These are phyloP conservation scores for Afroboletus lepidellus DNA, from an alignment of 1,284 basidiomycete species.

Conservation along the genomic window DNA sequence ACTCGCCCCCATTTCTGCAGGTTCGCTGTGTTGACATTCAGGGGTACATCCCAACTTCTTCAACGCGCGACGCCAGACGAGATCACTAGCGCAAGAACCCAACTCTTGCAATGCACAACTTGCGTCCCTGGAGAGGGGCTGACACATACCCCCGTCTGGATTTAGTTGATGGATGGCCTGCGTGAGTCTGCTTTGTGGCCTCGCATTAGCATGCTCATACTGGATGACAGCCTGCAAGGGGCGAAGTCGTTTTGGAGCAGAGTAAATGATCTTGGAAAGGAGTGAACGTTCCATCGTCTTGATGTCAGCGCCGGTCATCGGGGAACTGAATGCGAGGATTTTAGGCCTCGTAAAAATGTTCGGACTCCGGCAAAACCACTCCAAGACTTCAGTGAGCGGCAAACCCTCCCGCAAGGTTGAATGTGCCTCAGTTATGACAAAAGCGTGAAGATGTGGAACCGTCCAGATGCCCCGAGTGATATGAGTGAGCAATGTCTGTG, in stretches of 20 bases:
- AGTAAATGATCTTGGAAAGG: constrained; percentile 35
- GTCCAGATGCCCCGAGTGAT: constrained; percentile 33
- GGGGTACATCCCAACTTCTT: constrained; percentile 33
- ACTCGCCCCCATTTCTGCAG: constrained; percentile 20
- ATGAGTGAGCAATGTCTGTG: constrained; percentile 33
- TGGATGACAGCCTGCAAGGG: constrained; percentile 38
- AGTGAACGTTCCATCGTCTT: constrained; percentile 41
- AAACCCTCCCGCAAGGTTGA: constrained; percentile 22
- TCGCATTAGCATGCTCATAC: constrained; percentile 33
- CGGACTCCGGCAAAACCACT: constrained; percentile 43
- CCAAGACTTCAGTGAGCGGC: constrained; percentile 44
- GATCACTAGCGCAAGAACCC: constrained; percentile 61
- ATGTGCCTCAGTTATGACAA: constrained; percentile 43
- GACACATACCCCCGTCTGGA: constrained; percentile 37
- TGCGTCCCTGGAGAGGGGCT: constrained; percentile 45
- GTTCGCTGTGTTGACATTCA: constrained; percentile 36
- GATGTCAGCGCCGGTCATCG: constrained; percentile 33
- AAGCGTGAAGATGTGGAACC: constrained; percentile 41
- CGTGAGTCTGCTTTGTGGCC: constrained; percentile 35
- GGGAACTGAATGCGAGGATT: constrained; percentile 42
- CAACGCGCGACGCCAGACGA: constrained; percentile 58
- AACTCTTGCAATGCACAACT: constrained; percentile 48
- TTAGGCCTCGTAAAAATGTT: constrained; percentile 40
- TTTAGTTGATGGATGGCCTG: constrained; percentile 39
- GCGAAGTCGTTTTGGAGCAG: constrained; percentile 35